Conservation (phyloP, 345 rosid species). For the Psidium guajava region DNA sequence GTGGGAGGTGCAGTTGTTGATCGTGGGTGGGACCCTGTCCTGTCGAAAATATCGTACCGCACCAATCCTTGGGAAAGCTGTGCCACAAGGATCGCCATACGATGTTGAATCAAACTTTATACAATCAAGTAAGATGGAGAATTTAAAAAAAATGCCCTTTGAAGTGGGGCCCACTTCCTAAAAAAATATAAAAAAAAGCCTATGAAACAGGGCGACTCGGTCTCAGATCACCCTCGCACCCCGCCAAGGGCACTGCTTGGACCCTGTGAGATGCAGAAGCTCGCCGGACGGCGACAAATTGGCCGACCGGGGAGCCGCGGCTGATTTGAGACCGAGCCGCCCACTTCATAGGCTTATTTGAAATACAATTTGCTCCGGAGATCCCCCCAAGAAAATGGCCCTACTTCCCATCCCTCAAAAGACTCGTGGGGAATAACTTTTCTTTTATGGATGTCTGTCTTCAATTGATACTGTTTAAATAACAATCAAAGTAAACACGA, state of each 20-base stretch:
- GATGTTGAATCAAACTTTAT: neutral
- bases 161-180: accelerated
- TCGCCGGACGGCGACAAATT: no score
- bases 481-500: neutral
- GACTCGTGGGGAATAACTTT: neutral
- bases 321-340: neutral
- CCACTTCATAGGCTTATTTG: neutral
- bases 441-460: neutral
- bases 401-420: neutral
- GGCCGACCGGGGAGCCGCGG: no score
- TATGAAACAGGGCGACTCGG: neutral
- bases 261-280: neutral
- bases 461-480: neutral
- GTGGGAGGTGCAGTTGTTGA: neutral
- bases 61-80: neutral
- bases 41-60: neutral
- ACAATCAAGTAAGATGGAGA: accelerated
- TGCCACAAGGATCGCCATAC: no score
- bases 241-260: neutral
- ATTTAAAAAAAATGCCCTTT: neutral
- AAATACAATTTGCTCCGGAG: accelerated
- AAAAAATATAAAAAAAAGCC: neutral
- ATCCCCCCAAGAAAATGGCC: no score
- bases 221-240: neutral
- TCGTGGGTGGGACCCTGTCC: neutral